Base-by-base conservation (phyloP, 148 eudicot genomes). In the Drosera capensis region DNA sequence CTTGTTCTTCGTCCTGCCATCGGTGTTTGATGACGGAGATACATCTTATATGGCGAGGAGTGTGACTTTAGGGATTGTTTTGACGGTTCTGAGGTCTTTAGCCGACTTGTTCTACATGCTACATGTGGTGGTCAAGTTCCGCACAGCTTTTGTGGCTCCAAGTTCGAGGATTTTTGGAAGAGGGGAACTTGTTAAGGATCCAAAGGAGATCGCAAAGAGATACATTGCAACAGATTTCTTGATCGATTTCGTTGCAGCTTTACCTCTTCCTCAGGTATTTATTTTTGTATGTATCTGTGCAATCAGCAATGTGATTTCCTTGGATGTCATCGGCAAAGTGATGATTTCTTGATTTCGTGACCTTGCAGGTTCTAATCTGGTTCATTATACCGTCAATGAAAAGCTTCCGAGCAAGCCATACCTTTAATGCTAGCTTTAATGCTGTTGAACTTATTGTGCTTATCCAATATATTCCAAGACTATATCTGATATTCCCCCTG, bases 331-430 rank as follows among this genome's bases (percentile, higher is more conserved):
- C 5, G 25, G 29, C 25, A 2, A 23, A 13, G 18, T 49, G 46
- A 17, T 3, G 14, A 11, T 49, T 39, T 30, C 35, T 30, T 30
- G 35, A 13, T 30, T 48, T 23, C 1, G 30, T 29, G 23, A 19
- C 17, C 22, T 37, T 58, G 34, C 79, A 79, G 88, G 65, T 75
- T 54, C 79, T 79, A 34, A 79, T 79, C 48, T 80, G 82, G 88
- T 70, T 61, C 61, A 59, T 80, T 31, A 72, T 80, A 48, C 87
- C 88, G 2, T 77, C 67, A 40, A 65, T 80, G 15, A 60, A 66
- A 55, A 62, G 64, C 45, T 65, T 74, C 17, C 72, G 55, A 13
- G 54, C 79, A 37, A 73, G 77, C 48, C 76, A 75, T 47, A 71
- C 72, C 14, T 68, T 59, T 42, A 74, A n/a, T n/a, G n/a, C n/a